Evolutionary conservation across 2,329 filamentous ascomycete species (phyloP), one percentile per base, ranked within the genome.

Genomic region (Botryosphaeria dothidea): DNA sequence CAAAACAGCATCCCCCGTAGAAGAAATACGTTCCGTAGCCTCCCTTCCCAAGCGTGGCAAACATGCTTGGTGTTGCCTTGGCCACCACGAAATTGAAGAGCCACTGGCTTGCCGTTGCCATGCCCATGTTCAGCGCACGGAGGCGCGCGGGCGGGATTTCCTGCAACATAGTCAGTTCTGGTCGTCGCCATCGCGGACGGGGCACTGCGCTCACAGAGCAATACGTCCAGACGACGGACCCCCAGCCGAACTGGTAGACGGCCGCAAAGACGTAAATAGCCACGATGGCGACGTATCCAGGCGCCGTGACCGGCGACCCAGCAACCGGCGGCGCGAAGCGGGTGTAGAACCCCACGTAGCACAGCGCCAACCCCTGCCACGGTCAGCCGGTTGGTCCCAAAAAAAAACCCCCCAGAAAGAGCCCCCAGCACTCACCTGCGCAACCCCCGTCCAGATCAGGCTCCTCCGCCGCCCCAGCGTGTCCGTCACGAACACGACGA

Each of bases 51-150:
- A 94, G 83, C 69, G 91, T 85, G 21, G 88, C 87, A 0, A 92
- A 90, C 81, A 95, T 86, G 75, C 90, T 92, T 0, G 91, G 91
- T 0, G 90, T 92, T 23, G 77, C 72, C 23, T 78, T 43, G 54
- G 90, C 89, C 66, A 95, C 92, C 29, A 49, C 65, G 79, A 87
- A 91, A 82, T 92, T 93, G 90, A 91, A 94, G 68, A 93, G 85
- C 91, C 91, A 94, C 86, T 93, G 94, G 77, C 89, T 92, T 69
- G 92, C 90, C 19, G 92, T 94, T 52, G 92, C 93, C 60, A 95
- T 48, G 21, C 45, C 45, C 45, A 48, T 25, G 15, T 48, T 48
- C 9, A 48, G 21, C 21, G 85, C 49, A 83, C 83, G 91, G 94
- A 68, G 85, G 87, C 67, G 91, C 91, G 75, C 94, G 94, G 83